Base-by-base conservation (phyloP, 2,329 filamentous ascomycete species). In the Tolypocladium album region DNA sequence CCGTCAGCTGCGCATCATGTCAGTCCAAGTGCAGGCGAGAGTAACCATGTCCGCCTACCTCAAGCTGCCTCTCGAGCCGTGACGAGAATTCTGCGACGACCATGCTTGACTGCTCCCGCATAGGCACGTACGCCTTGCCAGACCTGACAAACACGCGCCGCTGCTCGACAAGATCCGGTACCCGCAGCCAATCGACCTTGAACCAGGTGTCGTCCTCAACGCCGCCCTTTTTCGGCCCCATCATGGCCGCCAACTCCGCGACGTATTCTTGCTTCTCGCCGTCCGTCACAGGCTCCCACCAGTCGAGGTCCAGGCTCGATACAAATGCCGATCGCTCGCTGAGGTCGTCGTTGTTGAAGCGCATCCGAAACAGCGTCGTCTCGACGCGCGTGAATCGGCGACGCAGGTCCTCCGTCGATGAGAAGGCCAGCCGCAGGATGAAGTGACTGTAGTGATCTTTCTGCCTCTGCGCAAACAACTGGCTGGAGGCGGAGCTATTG, bases 371-470 rank as follows among this genome's bases (percentile, higher is more conserved):
- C 1, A 99, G 81, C 82, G 89, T 90, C 0, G 89, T 90, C 75
- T 99, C 94, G 4, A 95, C 85, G 42, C 92, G 85, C 4, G 87
- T 83, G 70, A 97, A 99, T 31, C 94, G 87, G 64, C 89, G 83
- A 50, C 94, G 86, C 43, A 97, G 79, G 68, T 99, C 94, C 70
- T 96, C 92, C 0, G 93, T 97, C 2, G 88, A 86, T 0, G 92
- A 87, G 70, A 99, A 99, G 1, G 94, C 94, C 52, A 99, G 84
- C 0, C 94, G 87, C 7, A 99, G 83, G 63, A 97, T 99, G 72
- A 97, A 99, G 74, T 99, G 94, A 60, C 90, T 94, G 75, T 97
- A 99, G 75, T 99, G 94, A 68, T 99, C 94, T 71, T 94, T 95
- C 73, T 93, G 89, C 36, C 93, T 83, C 75, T 99, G 90, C 40